Conservation (phyloP, 192 early-diverging fungal species). For the Mortierella alpina region DNA sequence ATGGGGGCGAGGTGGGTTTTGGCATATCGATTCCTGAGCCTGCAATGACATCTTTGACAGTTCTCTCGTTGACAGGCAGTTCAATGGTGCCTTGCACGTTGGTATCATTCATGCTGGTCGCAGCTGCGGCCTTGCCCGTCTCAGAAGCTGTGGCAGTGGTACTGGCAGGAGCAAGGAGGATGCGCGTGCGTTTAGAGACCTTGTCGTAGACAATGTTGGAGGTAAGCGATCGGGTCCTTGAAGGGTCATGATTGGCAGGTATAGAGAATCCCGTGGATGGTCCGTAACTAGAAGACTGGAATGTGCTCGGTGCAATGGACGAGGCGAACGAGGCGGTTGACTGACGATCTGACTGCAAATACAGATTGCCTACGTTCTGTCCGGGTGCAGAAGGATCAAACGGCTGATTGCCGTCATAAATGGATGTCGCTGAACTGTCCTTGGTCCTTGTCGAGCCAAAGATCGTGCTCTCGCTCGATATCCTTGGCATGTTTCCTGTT, state of each 20-base stretch:
- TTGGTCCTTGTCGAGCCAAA: conserved; percentile 28
- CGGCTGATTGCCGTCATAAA: conserved; percentile 19
- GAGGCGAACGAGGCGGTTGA: conserved; percentile 49
- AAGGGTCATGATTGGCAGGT: conserved; percentile 17
- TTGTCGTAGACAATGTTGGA: conserved; percentile 56
- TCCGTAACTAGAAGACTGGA: conserved; percentile 20
- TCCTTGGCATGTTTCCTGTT: conserved; percentile 31
- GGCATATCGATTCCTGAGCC: conserved; percentile 47
- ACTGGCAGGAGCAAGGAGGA: conserved; percentile 46
- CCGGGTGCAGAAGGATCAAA: conserved; percentile 35
- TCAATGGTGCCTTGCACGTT: conserved; percentile 57
- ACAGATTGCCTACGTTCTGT: conserved; percentile 17
- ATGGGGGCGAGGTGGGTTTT: conserved; percentile 28
- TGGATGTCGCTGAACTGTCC: conserved; percentile 20
- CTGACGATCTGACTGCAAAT: conserved; percentile 40
- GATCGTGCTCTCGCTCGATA: conserved; percentile 54
- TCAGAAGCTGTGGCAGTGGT: conserved; percentile 30
- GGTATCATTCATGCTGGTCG: conserved; percentile 58
- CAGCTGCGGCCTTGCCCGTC: conserved; percentile 57
- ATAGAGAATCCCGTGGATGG: conserved; percentile 1
- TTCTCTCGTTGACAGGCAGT: conserved; percentile 32
- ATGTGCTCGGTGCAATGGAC: conserved; percentile 24
- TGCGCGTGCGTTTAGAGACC: conserved; percentile 48
- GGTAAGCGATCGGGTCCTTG: conserved; percentile 27
- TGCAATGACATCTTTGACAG: conserved; percentile 40